Evolutionary conservation across 1,284 basidiomycete species (phyloP).

Genomic region (Mycena citricolor): DNA sequence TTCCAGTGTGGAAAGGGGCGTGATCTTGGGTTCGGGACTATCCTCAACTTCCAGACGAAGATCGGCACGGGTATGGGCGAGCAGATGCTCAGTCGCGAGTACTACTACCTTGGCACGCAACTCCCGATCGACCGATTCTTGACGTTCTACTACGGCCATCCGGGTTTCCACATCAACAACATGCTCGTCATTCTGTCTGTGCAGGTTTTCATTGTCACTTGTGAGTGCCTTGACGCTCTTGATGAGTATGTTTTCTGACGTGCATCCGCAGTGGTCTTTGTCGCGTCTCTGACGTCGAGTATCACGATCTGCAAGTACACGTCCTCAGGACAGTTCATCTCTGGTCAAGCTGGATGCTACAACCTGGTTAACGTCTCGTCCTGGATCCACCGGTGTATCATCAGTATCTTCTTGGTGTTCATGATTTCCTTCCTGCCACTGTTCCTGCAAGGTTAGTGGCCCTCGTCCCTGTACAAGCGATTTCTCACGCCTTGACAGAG

Average conservation of each 20-base stretch:
- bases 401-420: conserved; percentile 96
- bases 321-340: conserved; percentile 64
- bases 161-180: conserved; percentile 99
- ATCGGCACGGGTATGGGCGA: conserved; percentile 99
- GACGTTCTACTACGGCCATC: conserved; percentile 99
- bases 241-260: conserved; percentile 13
- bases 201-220: conserved; percentile 86
- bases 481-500: conserved; percentile 62
- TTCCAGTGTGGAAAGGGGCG: conserved; percentile 98
- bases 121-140: conserved; percentile 97
- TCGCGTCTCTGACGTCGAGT: conserved; percentile 85
- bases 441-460: conserved; percentile 82
- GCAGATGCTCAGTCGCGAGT: conserved; percentile 98
- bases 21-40: conserved; percentile 98
- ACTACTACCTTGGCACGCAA: conserved; percentile 98
- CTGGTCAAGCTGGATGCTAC: conserved; percentile 83
- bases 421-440: conserved; percentile 92
- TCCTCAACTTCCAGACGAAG: conserved; percentile 99
- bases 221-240: conserved; percentile 51
- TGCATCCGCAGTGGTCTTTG: conserved; percentile 71
- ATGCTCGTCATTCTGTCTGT: conserved; percentile 96
- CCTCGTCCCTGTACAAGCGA: background rate
- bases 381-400: conserved; percentile 94
- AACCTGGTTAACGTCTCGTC: conserved; percentile 86
- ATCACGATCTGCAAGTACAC: conserved; percentile 80